Conservation (phyloP, 768 basidiomycete genomes). For the Lenzites betulinus region DNA sequence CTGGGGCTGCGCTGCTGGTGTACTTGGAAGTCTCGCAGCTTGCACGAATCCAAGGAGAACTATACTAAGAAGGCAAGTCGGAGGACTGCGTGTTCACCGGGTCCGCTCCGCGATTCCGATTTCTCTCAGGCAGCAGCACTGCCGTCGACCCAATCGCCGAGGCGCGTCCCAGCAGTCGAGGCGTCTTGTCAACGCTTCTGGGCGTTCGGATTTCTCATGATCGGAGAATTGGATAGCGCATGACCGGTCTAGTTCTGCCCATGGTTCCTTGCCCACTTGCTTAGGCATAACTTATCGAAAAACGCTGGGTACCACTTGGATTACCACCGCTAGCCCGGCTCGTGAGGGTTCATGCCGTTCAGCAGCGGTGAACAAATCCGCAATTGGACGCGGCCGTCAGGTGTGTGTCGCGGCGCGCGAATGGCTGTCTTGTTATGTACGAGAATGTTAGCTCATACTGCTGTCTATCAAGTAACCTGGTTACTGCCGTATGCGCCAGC, state of each 20-base stretch:
- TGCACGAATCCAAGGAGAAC: too few species aligned
- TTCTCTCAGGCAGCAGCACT: slow-evolving; percentile 1
- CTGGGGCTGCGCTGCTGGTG: neutral
- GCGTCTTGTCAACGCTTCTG: slow-evolving; percentile 15
- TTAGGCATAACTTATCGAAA: too few species aligned
- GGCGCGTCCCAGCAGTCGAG: slow-evolving; percentile 9
- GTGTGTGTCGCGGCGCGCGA: too few species aligned
- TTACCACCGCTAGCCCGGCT: too few species aligned
- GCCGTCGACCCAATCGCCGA: slow-evolving; percentile 11
- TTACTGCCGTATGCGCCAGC: too few species aligned
- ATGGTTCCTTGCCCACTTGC: slow-evolving; percentile 2
- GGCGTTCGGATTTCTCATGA: slow-evolving; percentile 23
- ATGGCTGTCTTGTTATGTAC: too few species aligned
- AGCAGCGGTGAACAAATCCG: too few species aligned
- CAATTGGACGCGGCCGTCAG: too few species aligned
- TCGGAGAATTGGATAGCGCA: slow-evolving; percentile 23
- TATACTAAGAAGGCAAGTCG: neutral
- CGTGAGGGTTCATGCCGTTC: too few species aligned
- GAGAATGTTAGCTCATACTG: too few species aligned
- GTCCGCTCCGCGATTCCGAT: slow-evolving; percentile 6
- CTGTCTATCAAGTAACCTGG: too few species aligned
- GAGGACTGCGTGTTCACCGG: slow-evolving; percentile 11
- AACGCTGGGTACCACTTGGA: too few species aligned
- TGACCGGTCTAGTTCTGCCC: slow-evolving; percentile 16
- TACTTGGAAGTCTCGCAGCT: neutral